phyloP scores from a whole-genome alignment of 2,329 filamentous ascomycete species.

The Xylaria sp. region DNA sequence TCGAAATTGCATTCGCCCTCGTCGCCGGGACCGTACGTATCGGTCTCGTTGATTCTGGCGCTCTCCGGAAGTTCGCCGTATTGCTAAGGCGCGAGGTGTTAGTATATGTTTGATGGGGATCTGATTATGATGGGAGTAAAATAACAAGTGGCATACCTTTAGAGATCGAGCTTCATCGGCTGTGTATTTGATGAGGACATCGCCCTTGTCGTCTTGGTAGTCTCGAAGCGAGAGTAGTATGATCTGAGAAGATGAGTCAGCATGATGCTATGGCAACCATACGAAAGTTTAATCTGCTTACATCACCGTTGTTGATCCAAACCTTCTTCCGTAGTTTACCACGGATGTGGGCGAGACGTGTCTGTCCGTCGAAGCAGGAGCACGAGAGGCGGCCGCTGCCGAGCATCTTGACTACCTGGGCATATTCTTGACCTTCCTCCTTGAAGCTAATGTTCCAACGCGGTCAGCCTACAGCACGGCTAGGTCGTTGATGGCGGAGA shows the following conservation, averaged over 20 bases:
- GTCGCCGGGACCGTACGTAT: slow-evolving; percentile 90
- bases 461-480: slow-evolving; percentile 16
- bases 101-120: slow-evolving; percentile 15
- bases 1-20: slow-evolving; percentile 98
- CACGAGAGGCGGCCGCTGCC: slow-evolving; percentile 95
- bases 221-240: slow-evolving; percentile 88
- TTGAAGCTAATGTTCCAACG: slow-evolving; percentile 71
- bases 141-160: slow-evolving; percentile 61
- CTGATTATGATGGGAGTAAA: neutral
- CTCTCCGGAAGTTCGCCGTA: slow-evolving; percentile 97
- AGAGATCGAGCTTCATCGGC: slow-evolving; percentile 94
- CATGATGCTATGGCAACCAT: neutral
- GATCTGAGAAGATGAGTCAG: slow-evolving; percentile 64
- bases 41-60: slow-evolving; percentile 99
- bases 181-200: slow-evolving; percentile 94
- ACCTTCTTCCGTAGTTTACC: slow-evolving; percentile 99
- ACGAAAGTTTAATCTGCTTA: slow-evolving; percentile 18
- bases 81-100: slow-evolving; percentile 56
- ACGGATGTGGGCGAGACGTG: slow-evolving; percentile 83
- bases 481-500: neutral
- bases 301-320: slow-evolving; percentile 87
- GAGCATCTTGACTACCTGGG: slow-evolving; percentile 94
- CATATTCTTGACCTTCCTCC: slow-evolving; percentile 87
- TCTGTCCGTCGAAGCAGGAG: slow-evolving; percentile 92
- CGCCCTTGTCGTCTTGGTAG: slow-evolving; percentile 93